Evolutionary conservation across 164 flowering plant genomes (phyloP).

Genomic region (Paratinospora sagittata): DNA sequence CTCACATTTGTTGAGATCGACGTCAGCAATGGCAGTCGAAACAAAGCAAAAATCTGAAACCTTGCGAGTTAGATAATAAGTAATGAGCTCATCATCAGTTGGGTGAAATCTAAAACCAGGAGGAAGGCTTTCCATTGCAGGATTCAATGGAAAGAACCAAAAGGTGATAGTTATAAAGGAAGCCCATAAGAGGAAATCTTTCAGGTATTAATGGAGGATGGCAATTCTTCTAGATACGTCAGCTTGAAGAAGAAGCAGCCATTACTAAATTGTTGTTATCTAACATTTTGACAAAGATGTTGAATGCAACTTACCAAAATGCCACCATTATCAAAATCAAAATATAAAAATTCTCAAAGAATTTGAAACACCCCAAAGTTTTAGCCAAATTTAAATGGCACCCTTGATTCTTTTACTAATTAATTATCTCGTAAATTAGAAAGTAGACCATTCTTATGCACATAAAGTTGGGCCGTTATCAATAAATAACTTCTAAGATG

Average conservation of each 20-base stretch:
- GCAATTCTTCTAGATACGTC: not conserved
- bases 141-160: not conserved
- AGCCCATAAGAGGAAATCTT: constrained; percentile 6
- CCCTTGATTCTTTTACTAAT: too few relatives aligned
- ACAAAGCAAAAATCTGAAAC: constrained; percentile 54
- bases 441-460: too few relatives aligned
- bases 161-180: constrained; percentile 5
- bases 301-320: constrained; percentile 11
- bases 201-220: constrained; percentile 10
- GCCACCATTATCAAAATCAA: not conserved
- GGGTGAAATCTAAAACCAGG: constrained; percentile 92
- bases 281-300: constrained; percentile 23
- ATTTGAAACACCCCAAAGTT: not conserved
- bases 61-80: constrained; percentile 59
- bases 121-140: constrained; percentile 70
- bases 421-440: too few relatives aligned
- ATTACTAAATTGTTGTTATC: constrained; percentile 7
- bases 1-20: constrained; percentile 78
- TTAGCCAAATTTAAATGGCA: too few relatives aligned
- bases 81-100: constrained; percentile 82
- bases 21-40: constrained; percentile 54
- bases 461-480: too few relatives aligned
- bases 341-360: not conserved
- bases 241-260: constrained; percentile 21
- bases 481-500: too few relatives aligned